Evolutionary conservation across 495 filamentous ascomycete genomes (phyloP).

Genomic region (Penicillium fimorum): DNA sequence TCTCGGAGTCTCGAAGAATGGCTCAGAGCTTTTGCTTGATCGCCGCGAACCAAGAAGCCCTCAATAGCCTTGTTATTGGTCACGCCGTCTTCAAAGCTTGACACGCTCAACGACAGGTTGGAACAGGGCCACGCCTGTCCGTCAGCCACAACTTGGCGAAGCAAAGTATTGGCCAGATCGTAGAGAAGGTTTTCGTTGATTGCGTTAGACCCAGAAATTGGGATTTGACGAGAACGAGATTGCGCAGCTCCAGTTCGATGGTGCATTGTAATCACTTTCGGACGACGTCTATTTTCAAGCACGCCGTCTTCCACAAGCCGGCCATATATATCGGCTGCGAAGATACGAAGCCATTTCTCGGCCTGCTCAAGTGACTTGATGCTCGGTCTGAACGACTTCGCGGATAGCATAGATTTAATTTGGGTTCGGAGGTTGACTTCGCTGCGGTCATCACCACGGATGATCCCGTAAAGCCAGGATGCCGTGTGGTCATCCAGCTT

Average conservation of each 20-base stretch:
- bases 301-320: constrained; percentile 90
- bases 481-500: constrained; percentile 85
- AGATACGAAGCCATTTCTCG: constrained; percentile 84
- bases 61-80: constrained; percentile 82
- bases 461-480: constrained; percentile 80
- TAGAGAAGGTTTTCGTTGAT: constrained; percentile 74
- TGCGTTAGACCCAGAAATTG: constrained; percentile 72
- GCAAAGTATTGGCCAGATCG: constrained; percentile 69
- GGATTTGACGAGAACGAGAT: constrained; percentile 66
- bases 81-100: constrained; percentile 86
- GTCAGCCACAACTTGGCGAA: constrained; percentile 75
- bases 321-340: constrained; percentile 87
- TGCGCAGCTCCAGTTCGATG: constrained; percentile 67
- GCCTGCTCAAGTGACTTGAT: constrained; percentile 81
- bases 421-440: constrained; percentile 90
- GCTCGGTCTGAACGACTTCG: constrained; percentile 88
- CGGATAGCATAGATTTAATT: constrained; percentile 97
- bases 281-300: constrained; percentile 81
- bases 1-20: constrained; percentile 18
- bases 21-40: constrained; percentile 59
- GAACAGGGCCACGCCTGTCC: constrained; percentile 82
- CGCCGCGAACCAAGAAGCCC: constrained; percentile 76
- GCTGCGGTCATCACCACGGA: constrained; percentile 81
- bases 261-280: constrained; percentile 79
- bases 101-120: constrained; percentile 79